phyloP scores from a whole-genome alignment of 805 yeast species.

The Sugiyamaella boreocaroliniensis region DNA sequence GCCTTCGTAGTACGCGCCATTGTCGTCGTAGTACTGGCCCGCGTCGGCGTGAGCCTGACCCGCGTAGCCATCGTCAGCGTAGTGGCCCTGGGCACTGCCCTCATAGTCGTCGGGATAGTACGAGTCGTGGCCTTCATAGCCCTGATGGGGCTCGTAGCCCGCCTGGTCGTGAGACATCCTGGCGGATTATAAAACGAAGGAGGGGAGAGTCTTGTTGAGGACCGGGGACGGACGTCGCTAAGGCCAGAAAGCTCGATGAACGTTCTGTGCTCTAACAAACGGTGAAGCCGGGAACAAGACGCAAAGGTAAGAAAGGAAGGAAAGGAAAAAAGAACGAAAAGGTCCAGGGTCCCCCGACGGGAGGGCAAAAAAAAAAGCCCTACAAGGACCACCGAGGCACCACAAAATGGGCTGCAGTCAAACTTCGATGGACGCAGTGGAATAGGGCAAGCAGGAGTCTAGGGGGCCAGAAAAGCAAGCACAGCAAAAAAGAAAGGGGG shows the following conservation, averaged over 20 bases:
- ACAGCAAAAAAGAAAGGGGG: too few relatives aligned
- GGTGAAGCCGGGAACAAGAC: too few relatives aligned
- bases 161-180: background rate
- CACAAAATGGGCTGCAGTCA: background rate
- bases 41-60: slow-evolving; percentile 12
- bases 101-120: slow-evolving; percentile 21
- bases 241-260: background rate
- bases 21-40: slow-evolving; percentile 29
- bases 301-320: background rate
- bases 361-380: background rate
- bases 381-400: background rate
- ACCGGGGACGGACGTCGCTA: background rate
- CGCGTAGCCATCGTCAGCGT: slow-evolving; percentile 17
- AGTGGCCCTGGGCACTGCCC: slow-evolving; percentile 9
- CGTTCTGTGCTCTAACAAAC: too few relatives aligned
- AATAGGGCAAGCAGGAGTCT: background rate
- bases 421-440: background rate
- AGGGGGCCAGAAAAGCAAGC: background rate
- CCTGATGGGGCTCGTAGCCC: background rate
- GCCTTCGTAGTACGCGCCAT: slow-evolving; percentile 36
- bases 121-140: slow-evolving; percentile 16
- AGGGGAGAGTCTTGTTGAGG: too few relatives aligned
- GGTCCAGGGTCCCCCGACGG: background rate
- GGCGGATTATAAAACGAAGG: too few relatives aligned
- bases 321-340: background rate